Base-by-base conservation (phyloP, 2,329 filamentous ascomycete species). In the Sporothrix variecibatus region DNA sequence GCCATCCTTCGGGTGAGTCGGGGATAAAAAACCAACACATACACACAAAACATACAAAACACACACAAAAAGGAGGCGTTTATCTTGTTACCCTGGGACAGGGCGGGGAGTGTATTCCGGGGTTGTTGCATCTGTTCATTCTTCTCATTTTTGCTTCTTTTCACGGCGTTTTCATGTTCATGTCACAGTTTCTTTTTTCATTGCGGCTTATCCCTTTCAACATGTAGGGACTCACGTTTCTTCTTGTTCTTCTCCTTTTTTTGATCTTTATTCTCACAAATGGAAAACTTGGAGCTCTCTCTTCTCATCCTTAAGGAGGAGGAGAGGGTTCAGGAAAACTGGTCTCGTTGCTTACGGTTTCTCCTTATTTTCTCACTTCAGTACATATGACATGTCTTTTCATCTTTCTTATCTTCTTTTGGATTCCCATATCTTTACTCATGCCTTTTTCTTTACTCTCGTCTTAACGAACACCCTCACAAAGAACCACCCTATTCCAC, bases 11-110 rank as follows among this genome's bases (percentile, higher is more conserved):
- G 62, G 62, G 46, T 46, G 38, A 28, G 62, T 67, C 38, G n/a
- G 62, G 62, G 38, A 67, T 46, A 28, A 43, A 40, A 17, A 60
- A 17, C 31, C 3, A n/a, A 26, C 38, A 67, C 23, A 56, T 34
- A 34, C 34, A 34, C 34, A 34, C 34, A 34, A 56, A 56, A 56
- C 20, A 15, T 3, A 28, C 51, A 56, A 28, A 28, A 56, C 51
- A 56, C 23, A 67, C 38, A 28, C 38, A 67, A 67, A 64, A 67
- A 28, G 62, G 38, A 46, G 62, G 62, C 62, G 62, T 64, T 64
- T 67, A 46, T 43, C 26, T 23, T 65, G 9, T 65, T 28, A 46
- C 62, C 62, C 62, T 67, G 62, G 62, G 62, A 67, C 15, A 46
- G 40, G 62, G 62, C n/a, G 62, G 62, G 15, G 23, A 28, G 62